Percentiles rank a stretch among this genome's conserved stretches.
phyloP scores from a whole-genome alignment of 257 asterid genomes.

The Avicennia marina region DNA sequence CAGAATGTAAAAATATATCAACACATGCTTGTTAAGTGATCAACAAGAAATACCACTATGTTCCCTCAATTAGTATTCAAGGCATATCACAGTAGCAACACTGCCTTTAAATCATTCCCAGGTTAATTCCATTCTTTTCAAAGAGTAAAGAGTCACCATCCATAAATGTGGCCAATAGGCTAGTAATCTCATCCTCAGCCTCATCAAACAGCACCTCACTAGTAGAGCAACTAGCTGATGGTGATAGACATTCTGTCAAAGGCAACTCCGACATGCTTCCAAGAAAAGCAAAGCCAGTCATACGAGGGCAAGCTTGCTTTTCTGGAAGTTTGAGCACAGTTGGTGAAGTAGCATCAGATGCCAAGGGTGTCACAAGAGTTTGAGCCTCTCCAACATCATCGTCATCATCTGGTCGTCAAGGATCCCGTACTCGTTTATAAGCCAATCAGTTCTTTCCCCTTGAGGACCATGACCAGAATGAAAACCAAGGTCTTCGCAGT shows the following conservation, averaged over 20 bases:
- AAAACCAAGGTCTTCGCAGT: constrained; percentile 66
- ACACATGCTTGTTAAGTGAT: no score
- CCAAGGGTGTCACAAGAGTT: no score
- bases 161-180: constrained; percentile 29
- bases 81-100: not conserved
- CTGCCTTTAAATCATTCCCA: constrained; percentile 30
- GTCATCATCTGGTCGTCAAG: constrained; percentile 40
- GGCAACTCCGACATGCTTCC: no score
- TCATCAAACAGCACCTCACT: constrained; percentile 18
- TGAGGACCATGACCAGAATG: constrained; percentile 67
- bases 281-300: no score
- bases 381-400: no score
- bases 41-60: no score
- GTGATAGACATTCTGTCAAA: no score
- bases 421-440: constrained; percentile 62
- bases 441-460: constrained; percentile 87
- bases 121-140: constrained; percentile 21
- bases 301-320: no score
- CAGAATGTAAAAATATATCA: no score
- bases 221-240: constrained; percentile 24
- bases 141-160: constrained; percentile 25
- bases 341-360: no score
- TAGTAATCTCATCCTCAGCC: constrained; percentile 35
- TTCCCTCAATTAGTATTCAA: no score
- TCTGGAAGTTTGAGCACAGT: no score